phyloP scores from a whole-genome alignment of 2,329 filamentous ascomycete species.

The Rhexocercosporidium sp. region DNA sequence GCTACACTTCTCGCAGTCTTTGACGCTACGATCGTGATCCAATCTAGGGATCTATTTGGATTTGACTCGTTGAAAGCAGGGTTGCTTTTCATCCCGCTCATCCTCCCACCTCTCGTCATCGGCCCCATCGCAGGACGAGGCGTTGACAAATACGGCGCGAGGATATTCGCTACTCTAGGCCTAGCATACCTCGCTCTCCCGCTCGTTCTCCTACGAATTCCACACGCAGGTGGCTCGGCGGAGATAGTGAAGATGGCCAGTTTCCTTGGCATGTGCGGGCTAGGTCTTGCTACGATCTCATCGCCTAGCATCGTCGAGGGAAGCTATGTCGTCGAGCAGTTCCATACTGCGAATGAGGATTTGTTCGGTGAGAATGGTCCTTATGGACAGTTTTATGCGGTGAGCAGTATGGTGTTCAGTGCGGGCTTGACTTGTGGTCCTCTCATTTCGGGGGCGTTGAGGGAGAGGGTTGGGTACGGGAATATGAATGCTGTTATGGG shows the following conservation, averaged over 20 bases:
- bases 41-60: slow-evolving; percentile 45
- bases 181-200: slow-evolving; percentile 32
- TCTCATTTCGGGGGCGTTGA: slow-evolving; percentile 57
- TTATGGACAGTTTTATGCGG: slow-evolving; percentile 68
- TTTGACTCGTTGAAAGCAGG: slow-evolving; percentile 46
- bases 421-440: slow-evolving; percentile 65
- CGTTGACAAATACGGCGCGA: slow-evolving; percentile 46
- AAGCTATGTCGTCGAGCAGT: slow-evolving; percentile 58
- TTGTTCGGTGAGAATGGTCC: slow-evolving; percentile 62
- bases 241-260: slow-evolving; percentile 52
- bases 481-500: slow-evolving; percentile 52
- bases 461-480: slow-evolving; percentile 58
- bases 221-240: slow-evolving; percentile 45
- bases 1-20: slow-evolving; percentile 47
- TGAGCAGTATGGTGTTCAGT: slow-evolving; percentile 68
- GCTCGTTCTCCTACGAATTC: slow-evolving; percentile 48
- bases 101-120: slow-evolving; percentile 45
- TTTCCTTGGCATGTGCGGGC: slow-evolving; percentile 53
- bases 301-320: slow-evolving; percentile 62
- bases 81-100: slow-evolving; percentile 46
- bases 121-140: slow-evolving; percentile 44
- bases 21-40: slow-evolving; percentile 47
- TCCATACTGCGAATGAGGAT: slow-evolving; percentile 58
- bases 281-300: slow-evolving; percentile 58
- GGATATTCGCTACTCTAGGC: slow-evolving; percentile 42